Percentiles rank a stretch among this genome's conserved stretches.
Conservation (phyloP, 306 rosid species). For the Cicer judaicum region DNA sequence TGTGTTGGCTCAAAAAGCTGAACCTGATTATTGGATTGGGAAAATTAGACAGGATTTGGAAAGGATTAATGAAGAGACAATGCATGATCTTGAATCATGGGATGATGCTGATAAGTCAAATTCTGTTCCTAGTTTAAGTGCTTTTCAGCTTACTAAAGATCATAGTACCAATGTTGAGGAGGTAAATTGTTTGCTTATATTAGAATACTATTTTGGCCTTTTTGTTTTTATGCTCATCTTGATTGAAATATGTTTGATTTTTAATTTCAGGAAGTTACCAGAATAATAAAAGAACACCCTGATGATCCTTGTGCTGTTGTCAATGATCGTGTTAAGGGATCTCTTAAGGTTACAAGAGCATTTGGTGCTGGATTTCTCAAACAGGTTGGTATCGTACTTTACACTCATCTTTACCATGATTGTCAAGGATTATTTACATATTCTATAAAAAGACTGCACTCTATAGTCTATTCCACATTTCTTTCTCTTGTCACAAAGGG, state of each 20-base stretch:
- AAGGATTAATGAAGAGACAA: slow-evolving; percentile 89
- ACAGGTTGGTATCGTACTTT: slow-evolving; percentile 62
- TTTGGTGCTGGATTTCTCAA: slow-evolving; percentile 98
- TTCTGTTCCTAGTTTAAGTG: slow-evolving; percentile 60
- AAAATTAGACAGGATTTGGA: slow-evolving; percentile 88
- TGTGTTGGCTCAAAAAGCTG: slow-evolving; percentile 85
- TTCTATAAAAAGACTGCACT: slow-evolving; percentile 26
- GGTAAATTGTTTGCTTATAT: slow-evolving; percentile 46
- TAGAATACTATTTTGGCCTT: slow-evolving; percentile 29
- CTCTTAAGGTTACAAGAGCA: slow-evolving; percentile 93
- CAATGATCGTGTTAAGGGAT: slow-evolving; percentile 96
- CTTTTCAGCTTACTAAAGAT: slow-evolving; percentile 86
- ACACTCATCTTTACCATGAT: slow-evolving; percentile 11
- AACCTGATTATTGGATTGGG: slow-evolving; percentile 94
- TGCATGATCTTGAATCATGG: slow-evolving; percentile 82
- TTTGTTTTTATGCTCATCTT: slow-evolving; percentile 35
- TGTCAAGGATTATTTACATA: slow-evolving; percentile 7
- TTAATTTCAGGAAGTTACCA: slow-evolving; percentile 74
- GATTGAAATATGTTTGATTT: slow-evolving; percentile 26
- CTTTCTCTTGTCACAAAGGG: slow-evolving; percentile 14
- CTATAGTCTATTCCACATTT: slow-evolving; percentile 18
- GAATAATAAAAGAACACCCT: slow-evolving; percentile 77
- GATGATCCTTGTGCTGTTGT: slow-evolving; percentile 82
- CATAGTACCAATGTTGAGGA: slow-evolving; percentile 83
- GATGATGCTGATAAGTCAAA: slow-evolving; percentile 66